Evolutionary conservation across 805 yeast species (phyloP).

Genomic region (Yamadazyma philogaea): DNA sequence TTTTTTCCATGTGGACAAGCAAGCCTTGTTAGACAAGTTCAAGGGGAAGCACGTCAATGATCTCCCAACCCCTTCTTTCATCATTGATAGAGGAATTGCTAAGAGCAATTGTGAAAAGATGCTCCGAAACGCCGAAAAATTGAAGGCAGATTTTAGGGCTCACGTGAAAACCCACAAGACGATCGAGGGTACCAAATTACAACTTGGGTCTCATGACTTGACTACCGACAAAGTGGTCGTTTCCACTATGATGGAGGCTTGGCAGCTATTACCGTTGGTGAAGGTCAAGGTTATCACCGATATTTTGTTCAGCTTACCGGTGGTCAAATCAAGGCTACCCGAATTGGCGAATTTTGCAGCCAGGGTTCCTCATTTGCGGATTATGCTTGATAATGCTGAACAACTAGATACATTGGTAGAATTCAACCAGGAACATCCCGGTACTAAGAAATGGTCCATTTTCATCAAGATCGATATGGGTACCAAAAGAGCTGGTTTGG

Average conservation of each 20-base stretch:
- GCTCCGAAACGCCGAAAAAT: conserved; percentile 42
- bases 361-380: conserved; percentile 43
- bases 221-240: conserved; percentile 54
- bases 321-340: conserved; percentile 44
- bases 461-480: conserved; percentile 73
- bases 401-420: conserved; percentile 51
- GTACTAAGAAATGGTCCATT: conserved; percentile 51
- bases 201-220: conserved; percentile 40
- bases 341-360: conserved; percentile 46
- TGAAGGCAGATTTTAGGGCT: conserved; percentile 54
- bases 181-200: conserved; percentile 53
- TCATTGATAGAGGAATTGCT: conserved; percentile 44
- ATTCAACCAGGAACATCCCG: conserved; percentile 26
- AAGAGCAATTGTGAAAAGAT: conserved; percentile 46
- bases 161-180: conserved; percentile 79
- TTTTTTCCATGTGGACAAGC: conserved; percentile 15
- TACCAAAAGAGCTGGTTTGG: conserved; percentile 63
- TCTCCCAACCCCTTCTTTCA: conserved; percentile 59
- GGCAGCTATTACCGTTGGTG: conserved; percentile 44
- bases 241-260: conserved; percentile 67
- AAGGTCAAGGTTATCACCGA: conserved; percentile 36
- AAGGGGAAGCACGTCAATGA: conserved; percentile 44
- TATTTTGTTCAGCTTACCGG: conserved; percentile 39
- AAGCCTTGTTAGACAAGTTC: conserved; percentile 19
- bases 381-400: conserved; percentile 59